Conservation (phyloP, 495 filamentous ascomycete species). For the Aspergillus taichungensis region DNA sequence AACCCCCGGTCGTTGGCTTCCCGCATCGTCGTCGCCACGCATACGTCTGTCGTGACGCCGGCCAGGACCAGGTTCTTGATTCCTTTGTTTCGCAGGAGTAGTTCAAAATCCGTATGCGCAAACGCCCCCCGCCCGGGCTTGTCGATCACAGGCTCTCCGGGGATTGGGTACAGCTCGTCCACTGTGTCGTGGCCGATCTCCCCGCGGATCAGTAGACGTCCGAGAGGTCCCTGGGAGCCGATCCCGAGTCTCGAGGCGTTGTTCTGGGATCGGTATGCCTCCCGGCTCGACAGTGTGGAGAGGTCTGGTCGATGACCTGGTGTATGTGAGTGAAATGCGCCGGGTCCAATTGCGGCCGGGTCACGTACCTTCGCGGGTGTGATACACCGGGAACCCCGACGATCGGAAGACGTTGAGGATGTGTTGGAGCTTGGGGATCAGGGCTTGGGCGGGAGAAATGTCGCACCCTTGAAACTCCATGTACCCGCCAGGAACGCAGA, state of each 20-base stretch:
- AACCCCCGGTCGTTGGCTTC: conserved; percentile 69
- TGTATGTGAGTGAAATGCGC: conserved; percentile 10
- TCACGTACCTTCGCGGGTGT: conserved; percentile 50
- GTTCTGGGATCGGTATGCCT: conserved; percentile 45
- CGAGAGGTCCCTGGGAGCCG: conserved; percentile 52
- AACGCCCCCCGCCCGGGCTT: conserved; percentile 64
- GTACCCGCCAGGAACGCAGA: conserved; percentile 51
- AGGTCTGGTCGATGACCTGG: conserved; percentile 54
- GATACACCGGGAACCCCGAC: conserved; percentile 52
- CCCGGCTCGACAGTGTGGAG: conserved; percentile 48
- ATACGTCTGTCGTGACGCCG: conserved; percentile 64
- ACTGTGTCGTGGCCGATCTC: conserved; percentile 56
- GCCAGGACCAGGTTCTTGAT: conserved; percentile 58
- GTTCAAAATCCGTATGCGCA: conserved; percentile 54
- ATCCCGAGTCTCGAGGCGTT: conserved; percentile 48
- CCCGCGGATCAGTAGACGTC: conserved; percentile 54
- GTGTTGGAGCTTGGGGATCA: conserved; percentile 46
- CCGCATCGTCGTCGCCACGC: conserved; percentile 58
- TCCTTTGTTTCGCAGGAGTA: conserved; percentile 50
- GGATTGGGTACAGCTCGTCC: conserved; percentile 47
- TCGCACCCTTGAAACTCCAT: conserved; percentile 52
- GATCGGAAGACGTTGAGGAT: conserved; percentile 51
- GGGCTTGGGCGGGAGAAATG: conserved; percentile 39
- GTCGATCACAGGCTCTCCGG: conserved; percentile 54
- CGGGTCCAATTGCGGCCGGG: neutral